These are phyloP conservation scores for Aspergillus melleus DNA, from an alignment of 2,329 filamentous ascomycete genomes.

Conservation along the genomic window DNA sequence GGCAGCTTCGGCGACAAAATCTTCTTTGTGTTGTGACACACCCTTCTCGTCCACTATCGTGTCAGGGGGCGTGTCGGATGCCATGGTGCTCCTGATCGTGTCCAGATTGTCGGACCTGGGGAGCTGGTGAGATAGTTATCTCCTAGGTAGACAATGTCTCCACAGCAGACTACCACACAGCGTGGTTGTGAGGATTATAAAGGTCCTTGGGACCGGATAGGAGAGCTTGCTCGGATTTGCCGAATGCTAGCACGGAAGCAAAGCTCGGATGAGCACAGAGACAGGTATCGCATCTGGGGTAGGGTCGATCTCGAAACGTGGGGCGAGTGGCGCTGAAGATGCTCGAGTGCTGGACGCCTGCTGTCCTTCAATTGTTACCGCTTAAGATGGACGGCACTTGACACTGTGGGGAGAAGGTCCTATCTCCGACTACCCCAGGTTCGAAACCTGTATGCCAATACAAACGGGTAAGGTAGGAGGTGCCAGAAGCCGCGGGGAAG, in stretches of 20 bases:
- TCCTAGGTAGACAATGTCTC: neutral
- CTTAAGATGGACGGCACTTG: neutral
- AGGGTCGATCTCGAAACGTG: conserved; percentile 2
- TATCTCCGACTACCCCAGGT: neutral
- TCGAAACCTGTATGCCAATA: neutral
- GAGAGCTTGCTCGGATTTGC: conserved; percentile 9
- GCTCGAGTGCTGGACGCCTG: neutral
- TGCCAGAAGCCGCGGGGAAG: neutral
- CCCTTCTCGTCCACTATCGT: conserved; percentile 24
- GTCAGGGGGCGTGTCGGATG: neutral
- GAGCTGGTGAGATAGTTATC: neutral
- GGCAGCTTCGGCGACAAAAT: conserved; percentile 16
- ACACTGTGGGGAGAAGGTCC: neutral
- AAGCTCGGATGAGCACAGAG: conserved; percentile 1
- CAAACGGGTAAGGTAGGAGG: neutral
- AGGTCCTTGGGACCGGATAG: conserved; percentile 4
- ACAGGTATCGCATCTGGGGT: conserved; percentile 8
- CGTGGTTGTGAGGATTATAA: conserved; percentile 10
- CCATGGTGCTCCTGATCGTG: conserved; percentile 3
- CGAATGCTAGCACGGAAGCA: conserved; percentile 6
- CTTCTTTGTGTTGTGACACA: conserved; percentile 18
- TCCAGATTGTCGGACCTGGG: neutral
- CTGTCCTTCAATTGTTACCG: neutral
- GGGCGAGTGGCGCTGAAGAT: neutral
- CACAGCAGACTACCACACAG: neutral